Conservation (phyloP, 2,329 filamentous ascomycete species). For the Cadophora sp. region DNA sequence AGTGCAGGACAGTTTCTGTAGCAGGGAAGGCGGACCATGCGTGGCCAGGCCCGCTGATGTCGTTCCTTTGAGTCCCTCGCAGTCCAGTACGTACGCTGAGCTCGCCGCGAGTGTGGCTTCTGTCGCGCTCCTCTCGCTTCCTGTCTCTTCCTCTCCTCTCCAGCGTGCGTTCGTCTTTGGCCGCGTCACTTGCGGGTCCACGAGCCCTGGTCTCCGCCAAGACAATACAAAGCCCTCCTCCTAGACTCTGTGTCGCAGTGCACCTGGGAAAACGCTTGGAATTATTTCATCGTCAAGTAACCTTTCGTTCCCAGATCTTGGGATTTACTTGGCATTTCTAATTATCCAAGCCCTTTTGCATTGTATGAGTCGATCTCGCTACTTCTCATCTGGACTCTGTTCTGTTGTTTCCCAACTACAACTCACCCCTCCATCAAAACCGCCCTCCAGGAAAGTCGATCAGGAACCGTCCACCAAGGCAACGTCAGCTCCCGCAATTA, state of each 20-base stretch:
- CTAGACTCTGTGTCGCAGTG: conserved; percentile 12
- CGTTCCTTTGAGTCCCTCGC: background rate
- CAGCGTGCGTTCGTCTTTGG: conserved; percentile 9
- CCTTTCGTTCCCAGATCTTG: conserved; percentile 13
- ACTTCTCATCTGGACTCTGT: background rate
- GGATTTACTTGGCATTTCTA: conserved; percentile 8
- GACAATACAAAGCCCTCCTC: conserved; percentile 16
- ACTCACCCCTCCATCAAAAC: conserved; percentile 4
- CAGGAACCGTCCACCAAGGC: conserved; percentile 8
- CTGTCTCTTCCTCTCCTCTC: background rate
- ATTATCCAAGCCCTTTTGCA: conserved; percentile 16
- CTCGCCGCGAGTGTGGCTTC: background rate
- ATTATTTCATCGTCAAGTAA: conserved; percentile 9
- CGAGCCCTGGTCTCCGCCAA: conserved; percentile 17
- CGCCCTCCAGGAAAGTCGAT: conserved; percentile 16
- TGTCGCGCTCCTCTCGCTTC: background rate
- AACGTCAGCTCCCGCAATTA: conserved; percentile 1
- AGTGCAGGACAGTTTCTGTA: background rate
- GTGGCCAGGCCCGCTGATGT: background rate
- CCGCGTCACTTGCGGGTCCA: conserved; percentile 27
- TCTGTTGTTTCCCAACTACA: conserved; percentile 6
- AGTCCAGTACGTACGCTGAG: background rate
- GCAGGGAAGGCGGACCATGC: background rate
- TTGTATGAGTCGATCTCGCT: conserved; percentile 16
- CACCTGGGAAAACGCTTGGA: conserved; percentile 15